Base-by-base conservation (phyloP, 2,329 filamentous ascomycete species). In the Fusarium siculi region DNA sequence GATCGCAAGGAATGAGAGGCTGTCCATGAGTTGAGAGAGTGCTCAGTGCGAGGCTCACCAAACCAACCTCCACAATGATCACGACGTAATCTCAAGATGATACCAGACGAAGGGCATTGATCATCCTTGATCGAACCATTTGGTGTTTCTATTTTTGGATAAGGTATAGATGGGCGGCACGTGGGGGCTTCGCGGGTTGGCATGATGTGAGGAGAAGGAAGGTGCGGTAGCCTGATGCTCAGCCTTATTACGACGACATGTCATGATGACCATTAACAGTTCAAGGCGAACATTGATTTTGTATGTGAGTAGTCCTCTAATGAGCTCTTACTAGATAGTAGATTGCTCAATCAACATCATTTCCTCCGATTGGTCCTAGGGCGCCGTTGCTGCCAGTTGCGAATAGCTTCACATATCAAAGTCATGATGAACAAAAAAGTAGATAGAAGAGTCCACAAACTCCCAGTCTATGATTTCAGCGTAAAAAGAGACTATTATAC, bases 401-500 rank as follows among this genome's bases (percentile, higher is more conserved):
- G 46, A 34, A 62, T 62, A 40, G 36, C 46, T 50, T 62, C 56
- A 53, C 56, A 46, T 25, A 8, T 44, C 37, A 54, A 14, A 44
- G n/a, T 23, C 37, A 46, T 40, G 44, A 58, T 57, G 14, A 64
- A 43, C 19, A 32, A 23, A 42, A 23, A 53, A 30, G 19, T 58
- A 50, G 46, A 52, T 58, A 65, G 32, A 68, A 72, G 70, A 72
- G 70, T 72, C 59, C 68, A 70, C 55, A 72, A 70, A 65, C 65
- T 63, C 68, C 72, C 61, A 73, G 73, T 75, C 73, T 75, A 75
- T 75, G 57, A 73, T 75, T 75, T 64, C 49, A 74, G 70, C 73
- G 73, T 73, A 73, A 74, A 76, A 74, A 74, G 58, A 64, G 70
- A 76, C 74, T 76, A 76, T 75, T 76, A 76, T 76, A 76, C 74